Evolutionary conservation across 805 yeast genomes (phyloP), one percentile per base, ranked within the genome.

Genomic region (Wickerhamiella sorbophila): DNA sequence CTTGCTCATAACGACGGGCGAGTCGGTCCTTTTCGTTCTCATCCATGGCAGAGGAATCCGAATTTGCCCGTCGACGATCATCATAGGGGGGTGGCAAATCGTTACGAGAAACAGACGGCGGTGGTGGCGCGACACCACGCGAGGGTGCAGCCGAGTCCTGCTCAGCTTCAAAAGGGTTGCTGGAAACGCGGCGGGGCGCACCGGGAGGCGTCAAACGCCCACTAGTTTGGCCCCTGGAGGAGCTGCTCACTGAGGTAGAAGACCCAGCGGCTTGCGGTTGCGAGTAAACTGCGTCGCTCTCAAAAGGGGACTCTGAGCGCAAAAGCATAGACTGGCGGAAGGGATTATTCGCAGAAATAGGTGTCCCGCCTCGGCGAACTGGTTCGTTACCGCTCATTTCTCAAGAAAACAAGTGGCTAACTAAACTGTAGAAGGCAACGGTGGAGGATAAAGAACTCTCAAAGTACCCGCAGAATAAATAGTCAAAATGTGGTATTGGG

Each of bases 191-290:
- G 15, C 6, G 18, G 8, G 33, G 18, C 8, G 8, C 18, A 14
- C 8, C 15, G 8, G 15, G 15, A 14, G 31, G 12, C 31, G 63
- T 9, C 73, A 69, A 52, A 72, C 74, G 5, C 78, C 77, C 49
- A 74, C 47, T 4, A 47, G 36, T 33, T 52, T 54, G 36, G 52
- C 55, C 36, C 21, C 35, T 8, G 21, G 33, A 21, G 49, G 47
- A 2, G 29, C 37, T 3, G 49, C 42, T 5, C 20, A 22, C 19
- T 34, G 27, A 34, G 24, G 39, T 14, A 20, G 34, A 19, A 8
- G 29, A 24, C 29, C 29, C 29, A 6, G 29, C 6, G 12, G 41
- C 19, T 12, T 9, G 5, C 31, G 21, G n/a, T 21, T 29, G 44
- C 45, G 34, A 52, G 42, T 31, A 32, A 38, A 24, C 41, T 33